A percentile compares a stretch with the other conserved stretches of the same genome.
phyloP scores from a whole-genome alignment of 306 rosid genomes.

The Prunus dulcis region DNA sequence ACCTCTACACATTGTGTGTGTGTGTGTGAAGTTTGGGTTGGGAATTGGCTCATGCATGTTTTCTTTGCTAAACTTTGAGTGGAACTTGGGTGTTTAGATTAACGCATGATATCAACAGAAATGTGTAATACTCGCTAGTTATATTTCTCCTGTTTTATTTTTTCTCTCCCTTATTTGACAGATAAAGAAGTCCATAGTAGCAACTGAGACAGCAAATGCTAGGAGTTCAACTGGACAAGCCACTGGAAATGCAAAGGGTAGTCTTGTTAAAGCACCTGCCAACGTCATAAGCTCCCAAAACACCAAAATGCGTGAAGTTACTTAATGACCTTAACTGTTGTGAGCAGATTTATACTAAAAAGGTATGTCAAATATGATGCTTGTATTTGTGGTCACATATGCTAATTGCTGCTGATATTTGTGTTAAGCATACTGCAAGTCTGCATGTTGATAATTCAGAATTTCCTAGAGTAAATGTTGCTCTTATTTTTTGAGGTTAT shows the following conservation, averaged over 20 bases:
- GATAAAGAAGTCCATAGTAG: constrained; percentile 78
- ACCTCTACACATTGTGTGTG: neutral
- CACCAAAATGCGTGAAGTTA: constrained; percentile 41
- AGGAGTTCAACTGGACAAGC: constrained; percentile 76
- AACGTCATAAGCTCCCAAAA: constrained; percentile 54
- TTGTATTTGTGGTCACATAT: neutral
- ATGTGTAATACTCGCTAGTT: neutral
- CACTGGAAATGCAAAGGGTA: constrained; percentile 67
- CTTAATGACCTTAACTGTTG: constrained; percentile 13
- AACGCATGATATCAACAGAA: neutral
- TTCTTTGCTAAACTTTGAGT: neutral
- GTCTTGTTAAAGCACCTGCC: constrained; percentile 59
- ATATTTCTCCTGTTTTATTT: neutral
- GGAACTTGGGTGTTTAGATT: neutral
- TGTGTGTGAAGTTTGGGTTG: neutral
- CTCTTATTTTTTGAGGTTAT: neutral
- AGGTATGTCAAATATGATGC: constrained; percentile 35
- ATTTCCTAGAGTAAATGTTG: neutral
- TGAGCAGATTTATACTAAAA: constrained; percentile 11
- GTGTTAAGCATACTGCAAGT: neutral
- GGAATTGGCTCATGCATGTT: neutral
- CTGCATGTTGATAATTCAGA: neutral
- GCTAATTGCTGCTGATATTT: neutral
- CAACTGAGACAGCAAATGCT: constrained; percentile 54
- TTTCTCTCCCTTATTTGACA: constrained; percentile 30